Evolutionary conservation across 768 basidiomycete genomes (phyloP).

Genomic region (Agaricus blazei): DNA sequence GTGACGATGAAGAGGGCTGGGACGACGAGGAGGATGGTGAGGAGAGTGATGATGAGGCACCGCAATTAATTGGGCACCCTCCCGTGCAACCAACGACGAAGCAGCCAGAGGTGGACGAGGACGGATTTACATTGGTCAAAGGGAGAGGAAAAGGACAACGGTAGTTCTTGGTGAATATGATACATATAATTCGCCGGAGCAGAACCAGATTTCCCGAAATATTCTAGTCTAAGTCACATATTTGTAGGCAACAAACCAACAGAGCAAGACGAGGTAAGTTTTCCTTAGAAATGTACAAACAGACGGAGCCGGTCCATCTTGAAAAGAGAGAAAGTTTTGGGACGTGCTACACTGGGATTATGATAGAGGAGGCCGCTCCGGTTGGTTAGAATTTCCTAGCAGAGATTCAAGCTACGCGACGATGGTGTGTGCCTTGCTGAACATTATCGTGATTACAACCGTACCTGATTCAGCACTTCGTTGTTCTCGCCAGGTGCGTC

Average conservation of each 20-base stretch:
- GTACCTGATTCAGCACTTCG: conserved; percentile 9
- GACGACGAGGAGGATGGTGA: conserved; percentile 39
- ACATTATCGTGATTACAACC: neutral
- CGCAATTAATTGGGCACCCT: conserved; percentile 44
- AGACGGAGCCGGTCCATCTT: neutral
- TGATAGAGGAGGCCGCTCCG: conserved; percentile 2
- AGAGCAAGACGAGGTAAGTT: neutral
- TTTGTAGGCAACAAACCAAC: neutral
- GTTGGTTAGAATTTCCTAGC: conserved; percentile 4
- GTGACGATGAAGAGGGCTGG: conserved; percentile 39
- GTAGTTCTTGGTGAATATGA: neutral
- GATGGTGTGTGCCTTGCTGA: neutral
- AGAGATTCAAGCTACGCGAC: conserved; percentile 1
- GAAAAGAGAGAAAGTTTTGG: neutral
- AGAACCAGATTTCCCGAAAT: too few relatives aligned
- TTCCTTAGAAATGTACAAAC: neutral
- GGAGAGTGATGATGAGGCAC: conserved; percentile 31
- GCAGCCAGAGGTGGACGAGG: conserved; percentile 82
- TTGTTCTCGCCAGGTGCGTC: neutral
- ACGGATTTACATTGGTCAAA: conserved; percentile 85
- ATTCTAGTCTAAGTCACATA: too few relatives aligned
- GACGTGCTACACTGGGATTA: neutral
- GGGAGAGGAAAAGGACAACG: conserved; percentile 50
- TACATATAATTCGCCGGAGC: neutral
- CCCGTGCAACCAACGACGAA: conserved; percentile 21